phyloP scores from a whole-genome alignment of 2,329 filamentous ascomycete genomes.

The Arthrobotrys musiformis region DNA sequence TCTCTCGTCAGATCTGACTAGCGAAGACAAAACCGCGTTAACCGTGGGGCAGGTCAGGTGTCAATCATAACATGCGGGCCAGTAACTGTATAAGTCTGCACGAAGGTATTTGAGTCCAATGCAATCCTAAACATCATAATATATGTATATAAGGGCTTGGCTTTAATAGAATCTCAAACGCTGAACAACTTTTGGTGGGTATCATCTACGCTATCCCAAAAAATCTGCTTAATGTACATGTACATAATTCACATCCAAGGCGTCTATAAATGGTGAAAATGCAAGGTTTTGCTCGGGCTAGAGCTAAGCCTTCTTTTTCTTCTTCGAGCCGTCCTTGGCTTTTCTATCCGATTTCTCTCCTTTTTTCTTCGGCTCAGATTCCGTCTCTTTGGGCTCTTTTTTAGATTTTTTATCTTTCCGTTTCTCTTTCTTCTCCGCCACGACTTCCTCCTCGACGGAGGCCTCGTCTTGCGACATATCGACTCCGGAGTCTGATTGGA shows the following conservation, averaged over 20 bases:
- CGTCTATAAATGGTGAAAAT: not conserved
- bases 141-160: too few species aligned
- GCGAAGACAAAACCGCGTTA: not conserved
- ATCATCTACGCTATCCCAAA: slow-evolving; percentile 3
- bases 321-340: slow-evolving; percentile 17
- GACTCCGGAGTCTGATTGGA: slow-evolving; percentile 47
- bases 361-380: slow-evolving; percentile 14
- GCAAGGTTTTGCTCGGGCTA: too few species aligned
- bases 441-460: slow-evolving; percentile 5
- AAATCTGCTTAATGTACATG: not conserved
- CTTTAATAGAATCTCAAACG: not conserved
- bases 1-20: too few species aligned
- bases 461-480: slow-evolving; percentile 49
- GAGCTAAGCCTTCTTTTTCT: slow-evolving; percentile 11
- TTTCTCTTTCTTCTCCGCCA: not conserved
- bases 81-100: too few species aligned
- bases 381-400: not conserved
- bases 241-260: not conserved
- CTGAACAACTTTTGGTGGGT: slow-evolving; percentile 1
- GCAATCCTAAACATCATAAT: too few species aligned
- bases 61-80: not conserved
- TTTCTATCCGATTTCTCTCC: slow-evolving; percentile 14
- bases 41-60: not conserved
- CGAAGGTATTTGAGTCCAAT: too few species aligned
- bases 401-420: not conserved